These are phyloP conservation scores for Phytophthora meadii DNA, from an alignment of 352 stramenopile species.

Conservation along the genomic window DNA sequence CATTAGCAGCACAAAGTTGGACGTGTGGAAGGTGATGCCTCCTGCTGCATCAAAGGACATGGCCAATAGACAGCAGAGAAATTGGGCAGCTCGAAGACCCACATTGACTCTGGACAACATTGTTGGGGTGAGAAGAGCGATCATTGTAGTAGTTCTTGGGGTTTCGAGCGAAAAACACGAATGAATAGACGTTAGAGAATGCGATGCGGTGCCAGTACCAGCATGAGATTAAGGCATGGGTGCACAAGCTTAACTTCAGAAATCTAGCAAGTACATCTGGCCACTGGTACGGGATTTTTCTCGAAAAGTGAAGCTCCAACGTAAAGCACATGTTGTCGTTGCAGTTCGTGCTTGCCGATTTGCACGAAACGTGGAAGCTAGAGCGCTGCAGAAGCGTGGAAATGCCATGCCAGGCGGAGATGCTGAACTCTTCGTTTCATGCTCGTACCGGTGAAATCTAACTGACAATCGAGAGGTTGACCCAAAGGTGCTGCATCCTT, in stretches of 20 bases:
- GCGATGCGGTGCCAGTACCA: constrained; percentile 1
- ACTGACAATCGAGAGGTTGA: neutral
- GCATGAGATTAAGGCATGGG: too few relatives aligned
- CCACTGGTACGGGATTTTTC: constrained; percentile 8
- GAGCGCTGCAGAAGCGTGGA: constrained; percentile 5
- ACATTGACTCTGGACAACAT: constrained; percentile 30
- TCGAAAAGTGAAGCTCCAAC: constrained; percentile 6
- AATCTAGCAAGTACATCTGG: constrained; percentile 11
- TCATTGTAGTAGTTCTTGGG: constrained; percentile 18
- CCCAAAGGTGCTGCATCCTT: neutral
- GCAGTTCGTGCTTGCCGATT: constrained; percentile 4
- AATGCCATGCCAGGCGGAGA: neutral
- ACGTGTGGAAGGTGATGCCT: constrained; percentile 41
- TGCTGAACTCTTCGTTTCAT: constrained; percentile 23
- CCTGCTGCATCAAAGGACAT: constrained; percentile 48
- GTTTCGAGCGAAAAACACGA: constrained; percentile 15
- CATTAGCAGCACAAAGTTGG: constrained; percentile 65
- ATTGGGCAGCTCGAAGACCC: constrained; percentile 41
- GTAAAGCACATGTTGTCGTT: constrained; percentile 8
- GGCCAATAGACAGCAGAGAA: constrained; percentile 60
- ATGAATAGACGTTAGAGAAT: constrained; percentile 3
- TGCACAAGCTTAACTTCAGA: constrained; percentile 11
- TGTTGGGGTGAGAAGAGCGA: constrained; percentile 23
- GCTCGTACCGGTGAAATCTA: neutral
- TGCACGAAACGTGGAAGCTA: constrained; percentile 1